Conservation (phyloP, 805 yeast genomes). For the Ogataea corticis region DNA sequence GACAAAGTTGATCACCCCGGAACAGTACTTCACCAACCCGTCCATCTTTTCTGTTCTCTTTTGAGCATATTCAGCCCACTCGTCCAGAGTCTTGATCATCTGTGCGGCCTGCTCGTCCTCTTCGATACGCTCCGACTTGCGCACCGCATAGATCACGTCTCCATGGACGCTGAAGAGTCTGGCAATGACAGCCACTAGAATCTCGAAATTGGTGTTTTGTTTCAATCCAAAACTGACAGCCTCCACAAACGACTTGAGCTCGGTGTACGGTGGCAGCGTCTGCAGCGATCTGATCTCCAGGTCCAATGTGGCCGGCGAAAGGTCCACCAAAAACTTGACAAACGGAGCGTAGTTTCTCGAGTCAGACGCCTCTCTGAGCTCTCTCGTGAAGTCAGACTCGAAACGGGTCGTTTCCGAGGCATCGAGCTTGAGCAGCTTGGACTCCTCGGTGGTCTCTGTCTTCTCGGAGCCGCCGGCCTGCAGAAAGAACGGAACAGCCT, state of each 20-base stretch:
- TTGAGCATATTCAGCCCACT: constrained; percentile 47
- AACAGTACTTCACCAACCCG: constrained; percentile 70
- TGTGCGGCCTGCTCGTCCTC: constrained; percentile 31
- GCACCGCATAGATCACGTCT: constrained; percentile 55
- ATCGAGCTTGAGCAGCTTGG: constrained; percentile 37
- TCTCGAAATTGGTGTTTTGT: constrained; percentile 64
- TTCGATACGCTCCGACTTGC: constrained; percentile 11
- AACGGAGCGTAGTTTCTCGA: constrained; percentile 47
- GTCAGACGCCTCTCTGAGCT: constrained; percentile 54
- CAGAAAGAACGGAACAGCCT: constrained; percentile 78
- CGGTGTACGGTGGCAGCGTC: constrained; percentile 63
- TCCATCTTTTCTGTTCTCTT: constrained; percentile 54
- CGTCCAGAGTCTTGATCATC: constrained; percentile 33
- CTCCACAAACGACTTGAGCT: constrained; percentile 62
- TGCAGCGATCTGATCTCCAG: constrained; percentile 82
- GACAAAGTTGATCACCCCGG: constrained; percentile 72
- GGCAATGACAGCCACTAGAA: constrained; percentile 77
- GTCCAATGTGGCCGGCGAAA: constrained; percentile 80
- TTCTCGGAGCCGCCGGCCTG: constrained; percentile 68
- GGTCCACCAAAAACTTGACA: constrained; percentile 51
- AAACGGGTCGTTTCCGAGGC: constrained; percentile 41
- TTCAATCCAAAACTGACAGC: constrained; percentile 64
- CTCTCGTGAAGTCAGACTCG: constrained; percentile 72
- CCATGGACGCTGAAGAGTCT: constrained; percentile 79
- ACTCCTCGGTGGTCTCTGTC: constrained; percentile 51